Evolutionary conservation across 1,139 yeast genomes (phyloP), one percentile per base, ranked within the genome.

Genomic region (Pichia sp.): DNA sequence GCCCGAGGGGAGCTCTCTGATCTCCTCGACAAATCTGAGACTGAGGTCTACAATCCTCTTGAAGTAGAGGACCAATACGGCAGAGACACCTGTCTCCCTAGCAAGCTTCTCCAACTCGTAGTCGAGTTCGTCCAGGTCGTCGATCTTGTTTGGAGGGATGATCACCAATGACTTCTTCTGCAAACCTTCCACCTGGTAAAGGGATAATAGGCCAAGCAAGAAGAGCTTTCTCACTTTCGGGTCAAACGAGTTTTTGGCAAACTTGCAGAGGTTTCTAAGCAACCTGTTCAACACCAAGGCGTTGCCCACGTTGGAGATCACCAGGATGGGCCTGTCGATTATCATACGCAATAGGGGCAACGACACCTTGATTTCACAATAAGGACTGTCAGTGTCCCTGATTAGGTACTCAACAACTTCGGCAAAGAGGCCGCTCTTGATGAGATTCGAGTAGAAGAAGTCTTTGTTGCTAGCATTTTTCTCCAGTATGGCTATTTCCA

Each of bases 21-120:
- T 76, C 65, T 90, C 96, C 63, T 90, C 97, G 52, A 87, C 67
- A 58, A 87, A 75, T 54, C 78, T 78, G 10, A 86, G 76, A 70
- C 86, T 74, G 38, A 81, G 70, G 26, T 82, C 76, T 7, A 84
- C 68, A 19, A 85, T 71, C 4, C 75, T 69, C 2, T 70, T 67
- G 56, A 78, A 58, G 69, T 74, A 53, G 66, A 65, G 52, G 70
- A 67, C 54, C 80, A 67, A 41, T 81, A 75, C 23, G 84, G 75
- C 15, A 81, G 71, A 1, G 84, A 96, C 59, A 76, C 85, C 62
- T 81, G 87, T 61, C 80, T 81, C 62, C 79, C 81, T 59, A 15
- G 56, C 48, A 15, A 59, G 13, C 10, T 57, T 57, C 6, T 50
- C 45, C 15, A 66, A 50, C 40, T 65, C 63, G 52, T 67, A 67